Evolutionary conservation across 2,329 filamentous ascomycete genomes (phyloP).

Genomic region (Diaporthe citriasiana): DNA sequence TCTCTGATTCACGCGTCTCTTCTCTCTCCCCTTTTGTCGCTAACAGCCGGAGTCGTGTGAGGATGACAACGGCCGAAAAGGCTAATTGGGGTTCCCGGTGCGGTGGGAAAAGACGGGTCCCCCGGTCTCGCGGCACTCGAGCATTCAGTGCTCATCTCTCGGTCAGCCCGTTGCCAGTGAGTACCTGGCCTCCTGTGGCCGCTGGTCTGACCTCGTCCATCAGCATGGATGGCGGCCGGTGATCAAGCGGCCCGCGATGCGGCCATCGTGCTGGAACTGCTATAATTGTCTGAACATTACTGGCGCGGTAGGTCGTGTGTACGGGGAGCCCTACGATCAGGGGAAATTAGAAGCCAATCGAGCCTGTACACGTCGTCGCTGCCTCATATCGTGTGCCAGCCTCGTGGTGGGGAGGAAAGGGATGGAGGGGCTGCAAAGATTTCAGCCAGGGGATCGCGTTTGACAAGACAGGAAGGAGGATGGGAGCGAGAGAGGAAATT

Average conservation of each 20-base stretch:
- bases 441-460: constrained; percentile 19
- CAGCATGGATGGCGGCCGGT: neutral
- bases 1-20: neutral
- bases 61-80: constrained; percentile 19
- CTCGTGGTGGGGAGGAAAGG: constrained; percentile 26
- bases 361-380: constrained; percentile 33
- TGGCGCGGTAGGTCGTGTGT: neutral
- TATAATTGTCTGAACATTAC: constrained; percentile 5
- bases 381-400: constrained; percentile 13
- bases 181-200: neutral
- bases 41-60: neutral
- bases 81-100: constrained; percentile 27
- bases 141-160: constrained; percentile 18
- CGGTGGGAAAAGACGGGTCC: constrained; percentile 14
- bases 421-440: constrained; percentile 28
- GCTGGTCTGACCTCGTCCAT: neutral
- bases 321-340: constrained; percentile 8
- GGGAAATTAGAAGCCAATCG: constrained; percentile 30
- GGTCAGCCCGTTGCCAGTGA: constrained; percentile 11
- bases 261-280: constrained; percentile 5
- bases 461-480: constrained; percentile 37
- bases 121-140: constrained; percentile 9
- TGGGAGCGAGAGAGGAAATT: neutral
- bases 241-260: constrained; percentile 27
- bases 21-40: neutral